phyloP scores from a whole-genome alignment of 306 rosid genomes.

The Casuarina glauca region DNA sequence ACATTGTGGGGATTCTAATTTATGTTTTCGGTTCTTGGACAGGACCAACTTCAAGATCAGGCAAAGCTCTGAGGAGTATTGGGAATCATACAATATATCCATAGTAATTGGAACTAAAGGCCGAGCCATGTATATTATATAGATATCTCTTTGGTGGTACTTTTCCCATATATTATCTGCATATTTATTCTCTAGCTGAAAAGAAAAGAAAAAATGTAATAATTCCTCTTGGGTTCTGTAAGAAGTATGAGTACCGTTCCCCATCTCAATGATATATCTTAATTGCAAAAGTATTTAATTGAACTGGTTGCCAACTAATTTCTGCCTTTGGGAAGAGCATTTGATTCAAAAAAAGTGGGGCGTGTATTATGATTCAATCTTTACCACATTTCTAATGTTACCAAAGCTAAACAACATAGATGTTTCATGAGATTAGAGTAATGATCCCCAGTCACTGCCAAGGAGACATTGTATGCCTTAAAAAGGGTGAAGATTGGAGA shows the following conservation, averaged over 20 bases:
- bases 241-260: background rate
- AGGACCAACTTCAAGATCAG: conserved; percentile 3
- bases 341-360: too few species aligned
- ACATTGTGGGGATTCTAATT: background rate
- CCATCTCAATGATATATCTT: too few species aligned
- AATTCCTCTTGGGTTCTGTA: background rate
- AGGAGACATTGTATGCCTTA: too few species aligned
- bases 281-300: too few species aligned
- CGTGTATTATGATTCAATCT: too few species aligned
- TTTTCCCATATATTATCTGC: background rate
- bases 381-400: too few species aligned
- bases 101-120: background rate
- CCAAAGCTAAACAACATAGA: too few species aligned
- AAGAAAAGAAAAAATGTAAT: background rate
- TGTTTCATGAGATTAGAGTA: too few species aligned
- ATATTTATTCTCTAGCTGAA: background rate
- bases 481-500: too few species aligned
- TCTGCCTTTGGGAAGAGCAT: too few species aligned
- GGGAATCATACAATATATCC: background rate
- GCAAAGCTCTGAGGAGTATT: background rate
- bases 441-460: too few species aligned
- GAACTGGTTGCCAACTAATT: too few species aligned
- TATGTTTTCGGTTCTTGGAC: background rate
- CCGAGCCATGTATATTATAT: background rate
- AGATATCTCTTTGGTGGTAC: background rate